Base-by-base conservation (phyloP, 345 rosid genomes). In the Conringia planisiliqua region DNA sequence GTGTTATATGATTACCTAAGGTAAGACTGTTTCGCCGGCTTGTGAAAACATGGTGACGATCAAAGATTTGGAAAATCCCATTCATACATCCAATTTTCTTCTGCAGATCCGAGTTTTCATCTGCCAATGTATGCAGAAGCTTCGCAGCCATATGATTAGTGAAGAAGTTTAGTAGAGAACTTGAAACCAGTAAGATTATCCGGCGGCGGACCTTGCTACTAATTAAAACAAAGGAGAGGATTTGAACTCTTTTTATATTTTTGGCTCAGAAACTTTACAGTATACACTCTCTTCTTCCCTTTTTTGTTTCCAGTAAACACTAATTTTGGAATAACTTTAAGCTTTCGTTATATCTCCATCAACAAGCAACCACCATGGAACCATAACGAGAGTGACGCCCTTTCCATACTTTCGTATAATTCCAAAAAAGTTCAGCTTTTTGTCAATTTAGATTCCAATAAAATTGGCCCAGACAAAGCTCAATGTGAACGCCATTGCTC, bases 21-120 rank as follows among this genome's bases (percentile, higher is more conserved):
- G 87, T 85, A 75, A 88, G 88, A 81, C 85, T 88, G 82, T 78
- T 81, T 32, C 86, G 90, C 81, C 89, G 83, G 13, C 84, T 71
- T 20, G 85, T 66, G 26, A 91, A 54, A 77, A 82, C 66, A 17
- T 83, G 88, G 38, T 84, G 87, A 16, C 93, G 90, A 83, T 91
- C 97, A 66, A 94, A 91, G 66, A 94, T 71, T 80, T 94, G 98
- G 67, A 94, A 85, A 73, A 91, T 82, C 71, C 93, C 96, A 43
- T 86, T 89, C 95, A 94, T 91, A 83, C 98, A 94, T 71, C 98
- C 98, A 9, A 91, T 87, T 74, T 87, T 93, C 88, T 85, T 91
- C 84, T 87, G 90, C 80, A 94, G 82, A 74, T 91, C 96, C 29
- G 92, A 85, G 78, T 86, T 90, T n/a, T 94, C 97, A 81, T 91